phyloP scores from a whole-genome alignment of 2,329 filamentous ascomycete species.

The Rhynchosporium graminicola region DNA sequence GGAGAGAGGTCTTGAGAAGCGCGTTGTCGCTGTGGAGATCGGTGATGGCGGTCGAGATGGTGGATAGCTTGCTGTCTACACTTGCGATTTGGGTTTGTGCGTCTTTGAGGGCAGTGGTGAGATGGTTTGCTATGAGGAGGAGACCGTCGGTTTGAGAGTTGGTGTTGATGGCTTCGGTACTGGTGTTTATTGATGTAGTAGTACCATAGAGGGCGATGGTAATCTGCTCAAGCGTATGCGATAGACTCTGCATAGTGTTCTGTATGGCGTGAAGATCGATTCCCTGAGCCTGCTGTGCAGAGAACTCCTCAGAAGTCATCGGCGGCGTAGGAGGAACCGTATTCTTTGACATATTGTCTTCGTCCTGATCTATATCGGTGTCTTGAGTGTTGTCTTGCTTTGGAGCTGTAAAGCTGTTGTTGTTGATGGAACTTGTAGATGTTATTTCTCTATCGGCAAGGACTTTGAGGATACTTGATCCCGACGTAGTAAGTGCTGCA shows the following conservation, averaged over 20 bases:
- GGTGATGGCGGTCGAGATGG: background rate
- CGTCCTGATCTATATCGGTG: background rate
- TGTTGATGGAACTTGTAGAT: background rate
- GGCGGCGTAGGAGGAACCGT: slow-evolving; percentile 6
- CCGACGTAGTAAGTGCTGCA: background rate
- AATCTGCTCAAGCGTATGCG: background rate
- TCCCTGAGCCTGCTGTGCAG: background rate
- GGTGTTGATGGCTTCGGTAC: background rate
- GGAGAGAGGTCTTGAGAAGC: background rate
- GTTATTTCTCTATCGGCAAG: background rate
- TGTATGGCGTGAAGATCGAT: background rate
- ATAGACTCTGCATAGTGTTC: background rate
- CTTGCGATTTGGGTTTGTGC: background rate
- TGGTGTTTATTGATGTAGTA: background rate
- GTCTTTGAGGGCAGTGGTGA: slow-evolving; percentile 3
- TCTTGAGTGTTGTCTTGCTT: background rate
- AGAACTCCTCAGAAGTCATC: background rate
- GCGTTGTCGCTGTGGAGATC: background rate
- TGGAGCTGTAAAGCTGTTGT: background rate
- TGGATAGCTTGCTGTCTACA: background rate
- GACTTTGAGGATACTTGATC: too few relatives aligned
- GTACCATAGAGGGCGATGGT: background rate
- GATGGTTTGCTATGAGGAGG: background rate
- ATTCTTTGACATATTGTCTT: background rate
- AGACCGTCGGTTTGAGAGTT: background rate